Base-by-base conservation (phyloP, 2,329 filamentous ascomycete species). In the Fusarium zealandicum region DNA sequence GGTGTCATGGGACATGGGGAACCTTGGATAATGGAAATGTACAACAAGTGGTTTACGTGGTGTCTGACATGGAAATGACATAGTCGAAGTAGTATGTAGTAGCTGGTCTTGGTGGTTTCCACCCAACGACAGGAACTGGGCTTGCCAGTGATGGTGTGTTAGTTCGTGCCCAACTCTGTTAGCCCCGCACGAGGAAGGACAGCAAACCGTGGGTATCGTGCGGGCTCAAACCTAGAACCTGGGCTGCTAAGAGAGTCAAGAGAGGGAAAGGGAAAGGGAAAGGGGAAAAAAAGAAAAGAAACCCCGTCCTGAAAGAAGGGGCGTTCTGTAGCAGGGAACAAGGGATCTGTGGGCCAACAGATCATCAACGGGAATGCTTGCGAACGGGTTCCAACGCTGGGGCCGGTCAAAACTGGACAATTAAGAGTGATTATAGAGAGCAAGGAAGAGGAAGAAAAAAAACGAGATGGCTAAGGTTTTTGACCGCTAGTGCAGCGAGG, bases 321-420 rank as follows among this genome's bases (percentile, higher is more conserved):
- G 51, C n/a, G 32, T 12, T 18, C 37, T 16, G n/a, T 37, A 32
- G 49, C 54, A 42, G 41, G 58, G 46, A 54, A 33, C 41, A 45
- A 53, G 57, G 57, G 51, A 36, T 38, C 44, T 42, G 41, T 56
- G 54, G 56, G 46, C 39, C 32, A 43, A 53, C 51, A 46, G 35
- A 57, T 28, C 32, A 46, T 51, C 36, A 51, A 62, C 54, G 59
- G 59, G 42, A 48, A 62, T 61, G 58, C 54, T 62, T 61, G 59
- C 59, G 58, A 61, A 30, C 37, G 43, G 46, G 51, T 52, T 39
- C 13, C 9, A 25, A 40, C 10, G 39, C n/a, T 31, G 40, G 16
- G 38, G 25, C 16, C 16, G 12, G 16, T 9, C 7, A 32, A 32
- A 32, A 32, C 8, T 32, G 30, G 30, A 32, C 13, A 10, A 5